Conservation (phyloP, 225 moss, liverwort and hornwort genomes). For the Neckera pumila region DNA sequence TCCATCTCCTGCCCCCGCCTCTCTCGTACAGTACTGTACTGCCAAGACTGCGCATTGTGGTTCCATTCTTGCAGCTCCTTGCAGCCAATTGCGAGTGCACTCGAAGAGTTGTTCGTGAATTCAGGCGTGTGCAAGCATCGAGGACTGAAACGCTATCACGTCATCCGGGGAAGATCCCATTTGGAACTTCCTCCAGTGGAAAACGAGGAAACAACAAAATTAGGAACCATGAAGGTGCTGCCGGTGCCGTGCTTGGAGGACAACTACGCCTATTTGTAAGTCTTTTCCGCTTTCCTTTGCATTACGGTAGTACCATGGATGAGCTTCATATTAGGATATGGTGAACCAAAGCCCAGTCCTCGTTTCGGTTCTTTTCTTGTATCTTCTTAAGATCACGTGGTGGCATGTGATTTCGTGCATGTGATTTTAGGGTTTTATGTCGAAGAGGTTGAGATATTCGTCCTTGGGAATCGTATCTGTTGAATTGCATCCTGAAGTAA, state of each 20-base stretch:
- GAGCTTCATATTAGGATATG: background rate
- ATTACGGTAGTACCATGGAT: background rate
- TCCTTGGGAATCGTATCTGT: background rate
- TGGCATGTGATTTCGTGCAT: background rate
- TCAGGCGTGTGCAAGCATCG: background rate
- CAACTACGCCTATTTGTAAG: slow-evolving; percentile 48
- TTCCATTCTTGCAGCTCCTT: background rate
- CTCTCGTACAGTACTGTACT: background rate
- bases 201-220: background rate
- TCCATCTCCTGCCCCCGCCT: background rate
- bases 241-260: slow-evolving; percentile 43
- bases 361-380: background rate
- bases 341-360: background rate
- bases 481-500: background rate
- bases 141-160: background rate
- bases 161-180: no score
- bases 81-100: background rate
- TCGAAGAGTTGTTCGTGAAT: background rate
- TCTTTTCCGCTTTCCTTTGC: background rate
- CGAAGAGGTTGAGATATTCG: background rate
- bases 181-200: background rate
- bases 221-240: slow-evolving; percentile 26
- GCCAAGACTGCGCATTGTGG: background rate
- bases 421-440: background rate
- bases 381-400: background rate